Base-by-base conservation (phyloP, 2,329 filamentous ascomycete species). In the Diaporthe sp. region DNA sequence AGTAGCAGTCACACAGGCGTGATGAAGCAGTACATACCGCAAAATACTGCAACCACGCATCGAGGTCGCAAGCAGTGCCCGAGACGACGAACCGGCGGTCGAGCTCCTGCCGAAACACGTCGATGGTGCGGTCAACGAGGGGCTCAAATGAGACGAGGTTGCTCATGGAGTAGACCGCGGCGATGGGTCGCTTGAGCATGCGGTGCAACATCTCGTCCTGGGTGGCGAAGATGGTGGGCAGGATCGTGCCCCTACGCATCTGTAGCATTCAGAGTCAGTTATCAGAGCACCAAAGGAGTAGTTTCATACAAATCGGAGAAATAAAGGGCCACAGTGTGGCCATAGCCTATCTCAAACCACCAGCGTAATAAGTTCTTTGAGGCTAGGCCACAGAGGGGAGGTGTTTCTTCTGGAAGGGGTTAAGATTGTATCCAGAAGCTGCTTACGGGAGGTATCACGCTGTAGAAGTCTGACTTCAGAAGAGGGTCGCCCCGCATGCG, bases 11-110 rank as follows among this genome's bases (percentile, higher is more conserved):
- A 58, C 12, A 1, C 22, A 27, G 6, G 19, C 9, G 19, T 2
- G 19, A 6, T 4, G 7, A 35, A 58, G n/a, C 19, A n/a, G 4
- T 10, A 13, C 53, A 58, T 37, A 58, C 55, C 55, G 55, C 55
- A 58, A 71, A 71, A 22, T 71, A 72, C 53, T 72, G 70, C n/a
- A 72, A 30, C 70, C 70, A 72, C 2, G 35, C 35, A 19, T 50
- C 50, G 15, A 72, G 27, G 42, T 72, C 70, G 51, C 35, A 66
- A 1, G 17, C 32, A n/a, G 13, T 25, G 5, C 32, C 37, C 7
- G 51, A 10, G 4, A 25, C n/a, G 13, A 58, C 58, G n/a, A 71
- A 71, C 3, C 69, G 69, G 15, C 44, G 42, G 39, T 66, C 71
- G 22, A 72, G 59, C 39, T 58, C 37, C 51, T 58, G 47, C 35